phyloP scores from a whole-genome alignment of 2,329 filamentous ascomycete genomes.

The Cladobotryum protrusum region DNA sequence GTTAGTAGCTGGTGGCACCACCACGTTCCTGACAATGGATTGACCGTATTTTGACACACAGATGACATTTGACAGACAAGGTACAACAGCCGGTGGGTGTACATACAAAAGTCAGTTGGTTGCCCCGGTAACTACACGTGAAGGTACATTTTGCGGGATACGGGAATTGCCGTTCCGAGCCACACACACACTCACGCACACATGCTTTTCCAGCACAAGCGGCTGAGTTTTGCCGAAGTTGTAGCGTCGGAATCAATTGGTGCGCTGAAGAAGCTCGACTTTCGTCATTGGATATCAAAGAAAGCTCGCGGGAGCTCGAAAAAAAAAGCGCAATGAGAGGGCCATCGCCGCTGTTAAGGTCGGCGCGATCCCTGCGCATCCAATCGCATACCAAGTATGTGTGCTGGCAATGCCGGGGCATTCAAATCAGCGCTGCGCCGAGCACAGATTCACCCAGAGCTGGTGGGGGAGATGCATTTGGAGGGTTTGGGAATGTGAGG shows the following conservation, averaged over 20 bases:
- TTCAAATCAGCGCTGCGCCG: slow-evolving; percentile 58
- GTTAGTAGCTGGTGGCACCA: too few relatives aligned
- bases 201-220: not conserved
- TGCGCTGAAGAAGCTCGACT: not conserved
- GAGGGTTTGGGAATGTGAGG: slow-evolving; percentile 37
- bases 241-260: slow-evolving; percentile 5
- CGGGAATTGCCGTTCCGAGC: slow-evolving; percentile 28
- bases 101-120: slow-evolving; percentile 10
- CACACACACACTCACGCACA: not conserved
- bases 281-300: slow-evolving; percentile 1
- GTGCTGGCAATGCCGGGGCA: slow-evolving; percentile 51
- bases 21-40: too few relatives aligned
- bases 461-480: slow-evolving; percentile 50
- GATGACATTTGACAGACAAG: not conserved
- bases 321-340: slow-evolving; percentile 34
- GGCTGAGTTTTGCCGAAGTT: slow-evolving; percentile 8
- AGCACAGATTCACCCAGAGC: slow-evolving; percentile 48
- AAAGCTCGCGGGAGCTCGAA: slow-evolving; percentile 7
- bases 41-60: too few relatives aligned
- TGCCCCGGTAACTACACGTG: slow-evolving; percentile 25
- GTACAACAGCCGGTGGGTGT: too few relatives aligned
- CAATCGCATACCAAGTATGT: slow-evolving; percentile 30
- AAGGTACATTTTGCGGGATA: slow-evolving; percentile 18
- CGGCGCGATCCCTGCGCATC: slow-evolving; percentile 27
- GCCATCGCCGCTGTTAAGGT: slow-evolving; percentile 33